Conservation (phyloP, 768 basidiomycete genomes). For the Royoungia palumana region DNA sequence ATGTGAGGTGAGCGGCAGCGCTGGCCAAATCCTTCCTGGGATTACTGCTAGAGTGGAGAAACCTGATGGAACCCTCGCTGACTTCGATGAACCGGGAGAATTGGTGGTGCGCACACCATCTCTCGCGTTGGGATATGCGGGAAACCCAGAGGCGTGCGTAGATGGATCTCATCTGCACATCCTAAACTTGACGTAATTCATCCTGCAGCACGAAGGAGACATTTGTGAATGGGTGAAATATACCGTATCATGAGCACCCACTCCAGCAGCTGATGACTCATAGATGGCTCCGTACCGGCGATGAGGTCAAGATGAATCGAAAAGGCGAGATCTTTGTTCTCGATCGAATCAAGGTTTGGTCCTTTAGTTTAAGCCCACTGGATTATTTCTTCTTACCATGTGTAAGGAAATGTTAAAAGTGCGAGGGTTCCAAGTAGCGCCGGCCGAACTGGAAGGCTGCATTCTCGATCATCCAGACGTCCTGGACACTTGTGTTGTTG, state of each 20-base stretch:
- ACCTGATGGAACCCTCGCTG: slow-evolving; percentile 53
- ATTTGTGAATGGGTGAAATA: slow-evolving; percentile 45
- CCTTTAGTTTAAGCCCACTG: not conserved
- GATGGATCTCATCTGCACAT: not conserved
- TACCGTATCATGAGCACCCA: not conserved
- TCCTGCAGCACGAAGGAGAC: slow-evolving; percentile 55
- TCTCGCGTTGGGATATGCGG: slow-evolving; percentile 55
- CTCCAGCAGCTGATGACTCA: not conserved
- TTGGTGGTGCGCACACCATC: slow-evolving; percentile 58
- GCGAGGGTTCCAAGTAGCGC: slow-evolving; percentile 54
- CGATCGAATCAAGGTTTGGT: slow-evolving; percentile 69
- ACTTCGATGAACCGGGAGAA: slow-evolving; percentile 60
- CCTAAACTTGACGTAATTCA: slow-evolving; percentile 7
- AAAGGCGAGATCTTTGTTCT: slow-evolving; percentile 64
- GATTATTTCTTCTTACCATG: not conserved
- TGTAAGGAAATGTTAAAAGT: slow-evolving; percentile 70
- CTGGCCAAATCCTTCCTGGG: slow-evolving; percentile 54
- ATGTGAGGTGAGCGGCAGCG: slow-evolving; percentile 28
- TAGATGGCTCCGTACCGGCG: slow-evolving; percentile 68
- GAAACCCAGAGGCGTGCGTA: slow-evolving; percentile 59
- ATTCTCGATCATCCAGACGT: slow-evolving; percentile 60
- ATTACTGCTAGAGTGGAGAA: slow-evolving; percentile 53
- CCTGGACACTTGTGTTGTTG: slow-evolving; percentile 60
- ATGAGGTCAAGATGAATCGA: slow-evolving; percentile 64
- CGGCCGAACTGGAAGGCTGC: slow-evolving; percentile 66